A percentile compares a stretch with the other conserved stretches of the same genome.
phyloP scores from a whole-genome alignment of 257 asterid species.

The Nicotiana sylvestris region DNA sequence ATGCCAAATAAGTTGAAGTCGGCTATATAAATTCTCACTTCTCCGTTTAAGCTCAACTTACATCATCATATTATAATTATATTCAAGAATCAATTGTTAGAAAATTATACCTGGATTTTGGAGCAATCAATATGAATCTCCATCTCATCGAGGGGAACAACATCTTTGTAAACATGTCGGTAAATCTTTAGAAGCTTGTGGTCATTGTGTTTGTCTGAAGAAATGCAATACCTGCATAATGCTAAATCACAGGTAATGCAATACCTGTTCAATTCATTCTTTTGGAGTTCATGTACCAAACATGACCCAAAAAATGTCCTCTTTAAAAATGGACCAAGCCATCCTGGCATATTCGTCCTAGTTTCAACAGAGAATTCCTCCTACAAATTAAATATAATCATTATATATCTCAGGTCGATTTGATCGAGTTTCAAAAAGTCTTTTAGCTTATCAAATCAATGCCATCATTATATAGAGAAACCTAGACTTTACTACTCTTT shows the following conservation, averaged over 20 bases:
- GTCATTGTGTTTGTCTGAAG: conserved; percentile 12
- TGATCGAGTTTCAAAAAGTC: not conserved
- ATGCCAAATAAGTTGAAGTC: no score
- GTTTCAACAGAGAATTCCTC: not conserved
- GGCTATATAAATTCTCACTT: no score
- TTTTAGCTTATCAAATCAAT: no score
- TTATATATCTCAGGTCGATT: not conserved
- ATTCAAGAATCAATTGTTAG: not conserved
- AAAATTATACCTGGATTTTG: conserved; percentile 23
- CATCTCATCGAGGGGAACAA: conserved; percentile 24
- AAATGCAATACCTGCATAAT: conserved; percentile 33
- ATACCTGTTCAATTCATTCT: conserved; percentile 34
- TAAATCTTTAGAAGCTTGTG: conserved; percentile 21
- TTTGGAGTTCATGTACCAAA: conserved; percentile 18
- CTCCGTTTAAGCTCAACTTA: no score
- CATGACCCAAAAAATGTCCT: conserved; percentile 39
- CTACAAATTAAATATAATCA: not conserved
- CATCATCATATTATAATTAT: no score
- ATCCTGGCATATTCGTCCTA: conserved; percentile 11
- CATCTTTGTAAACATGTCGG: conserved; percentile 33
- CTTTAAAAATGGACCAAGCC: conserved; percentile 28
- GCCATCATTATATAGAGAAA: not conserved
- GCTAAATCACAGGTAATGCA: conserved; percentile 33
- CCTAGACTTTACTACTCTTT: not conserved
- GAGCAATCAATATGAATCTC: conserved; percentile 17